A percentile compares a stretch with the other conserved stretches of the same genome.
These are phyloP conservation scores for Candida dubliniensis DNA, from an alignment of 1,139 yeast species.

Conservation along the genomic window DNA sequence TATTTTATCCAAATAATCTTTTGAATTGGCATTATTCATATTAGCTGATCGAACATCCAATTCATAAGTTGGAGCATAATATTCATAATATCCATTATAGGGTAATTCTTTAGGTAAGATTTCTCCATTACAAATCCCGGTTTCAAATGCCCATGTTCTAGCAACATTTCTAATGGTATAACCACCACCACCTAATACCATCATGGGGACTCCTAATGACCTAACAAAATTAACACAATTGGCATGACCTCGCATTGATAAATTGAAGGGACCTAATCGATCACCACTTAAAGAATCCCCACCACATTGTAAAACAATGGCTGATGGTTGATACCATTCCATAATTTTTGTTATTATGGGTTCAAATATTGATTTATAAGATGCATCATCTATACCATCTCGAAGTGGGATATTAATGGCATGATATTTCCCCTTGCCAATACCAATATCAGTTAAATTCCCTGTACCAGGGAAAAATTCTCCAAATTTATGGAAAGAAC, in stretches of 20 bases:
- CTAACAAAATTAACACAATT: slow-evolving; percentile 88
- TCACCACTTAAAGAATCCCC: slow-evolving; percentile 96
- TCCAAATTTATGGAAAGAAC: slow-evolving; percentile 96
- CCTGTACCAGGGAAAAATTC: slow-evolving; percentile 98
- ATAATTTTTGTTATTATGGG: slow-evolving; percentile 80
- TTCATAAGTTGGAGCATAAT: slow-evolving; percentile 94
- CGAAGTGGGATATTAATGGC: slow-evolving; percentile 87
- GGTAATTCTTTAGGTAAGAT: slow-evolving; percentile 82
- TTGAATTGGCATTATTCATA: slow-evolving; percentile 95
- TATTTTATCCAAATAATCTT: slow-evolving; percentile 86
- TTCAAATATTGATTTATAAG: slow-evolving; percentile 84
- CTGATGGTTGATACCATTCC: slow-evolving; percentile 93
- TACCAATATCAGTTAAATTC: slow-evolving; percentile 79
- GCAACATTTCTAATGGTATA: slow-evolving; percentile 98
- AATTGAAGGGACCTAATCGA: slow-evolving; percentile 88
- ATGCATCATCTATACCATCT: slow-evolving; percentile 95
- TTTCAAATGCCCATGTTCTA: slow-evolving; percentile 93
- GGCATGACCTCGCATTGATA: slow-evolving; percentile 91
- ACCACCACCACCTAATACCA: slow-evolving; percentile 98
- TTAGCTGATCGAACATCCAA: slow-evolving; percentile 92
- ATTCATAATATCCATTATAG: slow-evolving; percentile 94
- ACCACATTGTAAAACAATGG: slow-evolving; percentile 94
- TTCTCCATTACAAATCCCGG: slow-evolving; percentile 83
- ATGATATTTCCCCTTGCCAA: slow-evolving; percentile 84
- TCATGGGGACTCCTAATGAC: slow-evolving; percentile 82